A percentile compares a stretch with the other conserved stretches of the same genome.
phyloP scores from a whole-genome alignment of 192 early-diverging fungal species.

The Backusella tuberculispora region DNA sequence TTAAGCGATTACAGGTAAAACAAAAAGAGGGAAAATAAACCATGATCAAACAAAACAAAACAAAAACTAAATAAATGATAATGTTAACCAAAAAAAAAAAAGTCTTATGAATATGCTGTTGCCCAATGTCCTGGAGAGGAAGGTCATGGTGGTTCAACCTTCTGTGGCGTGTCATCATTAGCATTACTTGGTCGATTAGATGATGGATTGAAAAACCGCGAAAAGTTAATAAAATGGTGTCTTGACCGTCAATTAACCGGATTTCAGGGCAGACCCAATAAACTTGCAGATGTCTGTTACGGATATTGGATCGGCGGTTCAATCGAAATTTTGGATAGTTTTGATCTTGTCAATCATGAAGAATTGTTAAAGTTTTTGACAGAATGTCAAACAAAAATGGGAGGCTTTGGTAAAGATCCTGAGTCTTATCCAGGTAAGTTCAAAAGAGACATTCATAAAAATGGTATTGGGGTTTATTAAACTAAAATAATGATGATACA shows the following conservation, averaged over 20 bases:
- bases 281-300: constrained; percentile 93
- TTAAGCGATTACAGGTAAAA: constrained; percentile 60
- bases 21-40: not conserved
- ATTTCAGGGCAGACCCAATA: constrained; percentile 90
- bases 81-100: constrained; percentile 36
- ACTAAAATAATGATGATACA: too few relatives aligned
- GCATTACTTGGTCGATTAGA: constrained; percentile 65
- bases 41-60: too few relatives aligned
- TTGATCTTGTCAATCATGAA: constrained; percentile 61
- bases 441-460: too few relatives aligned
- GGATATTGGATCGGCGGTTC: constrained; percentile 95
- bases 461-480: not conserved
- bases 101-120: constrained; percentile 77
- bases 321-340: constrained; percentile 66
- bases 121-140: constrained; percentile 78
- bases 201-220: constrained; percentile 57
- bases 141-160: constrained; percentile 90
- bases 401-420: constrained; percentile 72
- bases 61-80: too few relatives aligned
- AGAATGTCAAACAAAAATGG: constrained; percentile 55
- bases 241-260: constrained; percentile 78
- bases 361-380: constrained; percentile 61
- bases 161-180: constrained; percentile 87
- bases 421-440: constrained; percentile 60
- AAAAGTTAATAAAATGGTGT: constrained; percentile 72